Conservation (phyloP, 148 eudicot species). For the Silene uniflora region DNA sequence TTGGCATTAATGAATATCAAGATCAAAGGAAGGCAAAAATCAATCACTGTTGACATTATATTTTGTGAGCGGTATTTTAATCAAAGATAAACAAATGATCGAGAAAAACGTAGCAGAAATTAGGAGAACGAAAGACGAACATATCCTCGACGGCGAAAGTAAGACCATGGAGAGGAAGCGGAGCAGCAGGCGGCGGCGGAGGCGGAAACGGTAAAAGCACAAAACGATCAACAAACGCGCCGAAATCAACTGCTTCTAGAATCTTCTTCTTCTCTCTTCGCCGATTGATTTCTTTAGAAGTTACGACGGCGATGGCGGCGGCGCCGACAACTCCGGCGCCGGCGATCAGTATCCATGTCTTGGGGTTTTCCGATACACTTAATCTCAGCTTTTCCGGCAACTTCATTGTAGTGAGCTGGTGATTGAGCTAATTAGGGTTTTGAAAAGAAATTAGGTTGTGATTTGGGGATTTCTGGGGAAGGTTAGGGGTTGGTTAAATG, state of each 20-base stretch:
- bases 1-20: neutral
- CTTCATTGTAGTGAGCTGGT: slow-evolving; percentile 6
- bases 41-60: too few species aligned
- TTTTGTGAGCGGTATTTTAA: too few species aligned
- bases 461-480: neutral
- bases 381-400: slow-evolving; percentile 26
- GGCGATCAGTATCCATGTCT: slow-evolving; percentile 56
- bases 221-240: slow-evolving; percentile 69
- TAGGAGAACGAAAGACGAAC: slow-evolving; percentile 32
- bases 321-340: slow-evolving; percentile 70
- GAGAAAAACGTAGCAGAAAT: too few species aligned
- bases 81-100: neutral
- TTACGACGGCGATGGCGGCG: slow-evolving; percentile 53
- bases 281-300: slow-evolving; percentile 41
- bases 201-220: slow-evolving; percentile 66
- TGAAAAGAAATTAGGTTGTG: neutral
- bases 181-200: slow-evolving; percentile 89
- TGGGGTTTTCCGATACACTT: slow-evolving; percentile 48
- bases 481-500: neutral
- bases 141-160: slow-evolving; percentile 65
- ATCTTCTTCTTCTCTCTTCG: slow-evolving; percentile 19
- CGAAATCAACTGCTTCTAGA: slow-evolving; percentile 48
- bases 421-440: neutral
- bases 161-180: slow-evolving; percentile 43
- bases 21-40: neutral